Evolutionary conservation across 106 monocot genomes (phyloP).

Genomic region (Acanthochlamys bracteata): DNA sequence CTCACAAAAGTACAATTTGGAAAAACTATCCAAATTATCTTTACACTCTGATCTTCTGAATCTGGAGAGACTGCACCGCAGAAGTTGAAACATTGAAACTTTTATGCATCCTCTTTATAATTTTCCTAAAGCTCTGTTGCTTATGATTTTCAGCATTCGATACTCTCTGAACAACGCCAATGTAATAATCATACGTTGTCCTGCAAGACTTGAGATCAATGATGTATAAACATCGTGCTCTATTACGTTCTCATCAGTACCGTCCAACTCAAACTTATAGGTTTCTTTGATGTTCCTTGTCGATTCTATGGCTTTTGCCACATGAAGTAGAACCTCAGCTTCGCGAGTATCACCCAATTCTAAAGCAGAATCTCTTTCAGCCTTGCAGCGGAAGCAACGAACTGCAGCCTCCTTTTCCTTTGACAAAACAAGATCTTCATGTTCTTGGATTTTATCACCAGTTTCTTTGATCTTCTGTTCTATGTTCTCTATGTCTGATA

Average conservation of each 20-base stretch:
- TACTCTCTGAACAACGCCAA: too few species aligned
- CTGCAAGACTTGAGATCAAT: constrained; percentile 29
- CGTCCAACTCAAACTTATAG: constrained; percentile 34
- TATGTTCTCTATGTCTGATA: constrained; percentile 40
- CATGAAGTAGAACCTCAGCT: constrained; percentile 37
- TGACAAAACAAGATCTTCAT: constrained; percentile 38
- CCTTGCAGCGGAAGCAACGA: constrained; percentile 60
- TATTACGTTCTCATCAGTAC: constrained; percentile 10
- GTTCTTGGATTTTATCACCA: constrained; percentile 43
- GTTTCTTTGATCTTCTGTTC: constrained; percentile 49
- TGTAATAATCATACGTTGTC: neutral
- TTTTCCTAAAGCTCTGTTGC: too few species aligned
- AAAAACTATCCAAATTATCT: too few species aligned
- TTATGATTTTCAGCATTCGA: too few species aligned
- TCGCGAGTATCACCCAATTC: constrained; percentile 68
- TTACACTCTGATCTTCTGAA: too few species aligned
- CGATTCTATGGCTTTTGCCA: constrained; percentile 69
- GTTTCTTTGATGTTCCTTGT: constrained; percentile 50
- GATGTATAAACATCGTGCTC: constrained; percentile 32
- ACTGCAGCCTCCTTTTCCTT: constrained; percentile 78
- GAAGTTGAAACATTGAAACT: too few species aligned
- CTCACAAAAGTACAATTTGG: too few species aligned
- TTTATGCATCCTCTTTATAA: too few species aligned
- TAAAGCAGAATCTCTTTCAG: constrained; percentile 70
- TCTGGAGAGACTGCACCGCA: too few species aligned